Evolutionary conservation across 495 filamentous ascomycete species (phyloP), one percentile per base, ranked within the genome.

Genomic region (Trichoderma virens): DNA sequence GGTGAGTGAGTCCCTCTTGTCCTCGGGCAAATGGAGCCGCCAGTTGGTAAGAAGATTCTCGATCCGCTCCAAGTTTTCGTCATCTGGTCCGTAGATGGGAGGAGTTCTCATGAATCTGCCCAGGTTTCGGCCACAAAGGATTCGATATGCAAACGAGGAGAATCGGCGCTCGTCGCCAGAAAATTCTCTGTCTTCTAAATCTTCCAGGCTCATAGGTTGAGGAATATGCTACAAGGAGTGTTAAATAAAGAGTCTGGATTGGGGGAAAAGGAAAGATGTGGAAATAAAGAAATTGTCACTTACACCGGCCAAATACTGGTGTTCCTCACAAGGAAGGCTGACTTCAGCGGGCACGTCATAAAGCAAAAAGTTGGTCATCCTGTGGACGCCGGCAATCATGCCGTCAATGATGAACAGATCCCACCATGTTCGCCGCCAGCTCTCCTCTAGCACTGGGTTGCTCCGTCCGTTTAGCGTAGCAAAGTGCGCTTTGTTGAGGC

Each of bases 351-450:
- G 71, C 51, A 89, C 77, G 51, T 83, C 76, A 62, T 81, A 80
- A 35, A 87, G 74, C 31, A 76, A 67, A 66, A 89, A 87, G 25
- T 83, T 81, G 56, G 85, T 83, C 35, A 82, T 71, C 62, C 80
- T 75, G 65, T 86, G 78, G 45, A 84, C 80, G 34, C 81, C 82
- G 65, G 83, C 80, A 65, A 85, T 75, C 83, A 84, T 82, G 39
- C 86, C 86, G 66, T 96, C 91, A 16, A 91, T 82, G 47, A 92
- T 84, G 70, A 88, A 95, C 60, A 97, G 73, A 67, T 95, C 90
- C 92, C 92, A 97, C 92, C 91, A 96, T 18, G 91, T 96, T 45
- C 92, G 82, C 30, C 92, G 81, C 82, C 90, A 86, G 70, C 88
- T 88, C 70, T 97, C 92, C 67, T 83, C 82, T 38, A 83, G 65